Evolutionary conservation across 2,329 filamentous ascomycete species (phyloP), one percentile per base, ranked within the genome.

Genomic region (Nemania serpens): DNA sequence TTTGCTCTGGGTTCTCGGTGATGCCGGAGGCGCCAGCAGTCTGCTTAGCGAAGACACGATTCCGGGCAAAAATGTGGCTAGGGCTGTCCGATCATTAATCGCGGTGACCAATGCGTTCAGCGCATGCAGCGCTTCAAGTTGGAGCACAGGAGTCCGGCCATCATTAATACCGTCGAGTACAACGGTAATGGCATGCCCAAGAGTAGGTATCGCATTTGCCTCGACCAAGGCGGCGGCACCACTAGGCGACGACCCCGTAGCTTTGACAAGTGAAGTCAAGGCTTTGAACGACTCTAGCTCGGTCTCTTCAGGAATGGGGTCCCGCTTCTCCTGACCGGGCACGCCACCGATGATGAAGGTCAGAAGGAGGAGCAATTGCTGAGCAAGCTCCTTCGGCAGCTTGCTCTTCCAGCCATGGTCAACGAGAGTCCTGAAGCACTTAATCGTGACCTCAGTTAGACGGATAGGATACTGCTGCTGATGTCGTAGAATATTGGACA

Each of bases 61-160:
- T 10, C 93, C 92, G 0, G 96, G 95, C 43, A 98, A 81, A 70
- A 99, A 95, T 63, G 86, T 93, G 10, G 92, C 91, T 58, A 96
- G 79, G 2, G 91, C 86, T n/a, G 90, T 84, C 48, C 84, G 84
- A 69, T 95, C 89, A 54, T 83, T 86, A 45, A 97, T 81, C 20
- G 86, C 84, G 6, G 74, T 70, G 65, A 87, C 85, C 7, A 95
- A 77, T 0, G 84, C 78, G 52, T 84, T 77, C 2, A 97, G 73
- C 6, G 90, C 86, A 12, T 79, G 75, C 3, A 91, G 78, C 5
- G 92, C 90, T 65, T 89, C 84, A 5, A 89, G 73, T 70, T 94
- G 93, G 18, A 94, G 84, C n/a, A 84, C 80, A 39, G 85, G 78
- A 0, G 88, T 90, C 11, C 79, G 78, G 2, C 87, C 87, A 50